These are phyloP conservation scores for Candida fluviatilis DNA, from an alignment of 805 yeast genomes.

Conservation along the genomic window DNA sequence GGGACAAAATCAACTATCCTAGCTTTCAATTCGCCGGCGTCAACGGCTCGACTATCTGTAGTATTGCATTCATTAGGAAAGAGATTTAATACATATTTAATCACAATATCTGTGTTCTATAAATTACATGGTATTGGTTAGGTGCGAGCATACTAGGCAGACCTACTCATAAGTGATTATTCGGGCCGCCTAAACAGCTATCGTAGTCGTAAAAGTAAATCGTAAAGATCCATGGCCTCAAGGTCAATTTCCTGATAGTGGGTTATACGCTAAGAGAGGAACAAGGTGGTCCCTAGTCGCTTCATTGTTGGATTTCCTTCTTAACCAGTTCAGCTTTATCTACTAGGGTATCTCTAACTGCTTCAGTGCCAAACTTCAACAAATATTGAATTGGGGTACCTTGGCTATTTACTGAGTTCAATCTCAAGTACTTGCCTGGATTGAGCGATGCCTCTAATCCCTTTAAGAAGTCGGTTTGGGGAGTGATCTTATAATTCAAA, in stretches of 20 bases:
- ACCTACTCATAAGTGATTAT: too few relatives aligned
- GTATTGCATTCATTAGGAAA: conserved; percentile 64
- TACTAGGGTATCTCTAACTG: conserved; percentile 54
- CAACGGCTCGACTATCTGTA: conserved; percentile 83
- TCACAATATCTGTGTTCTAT: not conserved
- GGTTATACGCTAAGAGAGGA: not conserved
- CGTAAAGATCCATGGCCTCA: too few relatives aligned
- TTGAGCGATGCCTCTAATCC: conserved; percentile 86
- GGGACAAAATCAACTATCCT: conserved; percentile 74
- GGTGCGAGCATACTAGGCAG: too few relatives aligned
- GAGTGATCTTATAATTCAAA: conserved; percentile 65
- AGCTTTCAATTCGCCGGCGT: conserved; percentile 85
- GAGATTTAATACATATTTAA: not conserved
- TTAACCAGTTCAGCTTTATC: conserved; percentile 43
- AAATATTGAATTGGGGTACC: conserved; percentile 80
- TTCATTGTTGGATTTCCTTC: not conserved
- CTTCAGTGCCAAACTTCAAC: conserved; percentile 62
- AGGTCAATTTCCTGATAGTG: not conserved
- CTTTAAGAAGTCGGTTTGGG: conserved; percentile 58
- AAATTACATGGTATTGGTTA: not conserved
- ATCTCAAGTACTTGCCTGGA: conserved; percentile 78
- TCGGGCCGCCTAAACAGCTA: too few relatives aligned
- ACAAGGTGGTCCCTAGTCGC: too few relatives aligned
- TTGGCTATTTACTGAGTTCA: conserved; percentile 56
- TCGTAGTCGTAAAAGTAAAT: too few relatives aligned